phyloP scores from a whole-genome alignment of 306 rosid genomes.

The Geum urbanum region DNA sequence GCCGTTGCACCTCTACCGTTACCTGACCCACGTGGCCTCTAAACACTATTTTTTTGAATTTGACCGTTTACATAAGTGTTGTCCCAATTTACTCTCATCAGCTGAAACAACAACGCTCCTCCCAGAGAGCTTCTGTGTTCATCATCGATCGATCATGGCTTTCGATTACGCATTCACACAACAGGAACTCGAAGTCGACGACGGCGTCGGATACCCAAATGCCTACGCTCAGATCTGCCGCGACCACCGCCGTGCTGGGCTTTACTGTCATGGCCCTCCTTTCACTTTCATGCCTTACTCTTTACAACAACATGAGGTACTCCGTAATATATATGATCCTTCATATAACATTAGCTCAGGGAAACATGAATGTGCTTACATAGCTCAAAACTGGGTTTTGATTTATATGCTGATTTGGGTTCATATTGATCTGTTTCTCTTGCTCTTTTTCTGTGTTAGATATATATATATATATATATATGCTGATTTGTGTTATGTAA shows the following conservation, averaged over 20 bases:
- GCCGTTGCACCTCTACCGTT: slow-evolving; percentile 46
- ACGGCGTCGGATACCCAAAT: slow-evolving; percentile 75
- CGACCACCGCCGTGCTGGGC: slow-evolving; percentile 35
- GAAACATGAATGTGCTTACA: neutral
- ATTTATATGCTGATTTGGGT: neutral
- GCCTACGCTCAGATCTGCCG: slow-evolving; percentile 69
- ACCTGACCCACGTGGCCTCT: slow-evolving; percentile 21
- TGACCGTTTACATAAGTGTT: slow-evolving; percentile 48
- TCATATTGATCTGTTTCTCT: too few species aligned
- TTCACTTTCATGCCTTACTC: slow-evolving; percentile 68
- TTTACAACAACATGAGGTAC: slow-evolving; percentile 70
- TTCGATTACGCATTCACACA: slow-evolving; percentile 45
- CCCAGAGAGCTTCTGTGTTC: too few species aligned
- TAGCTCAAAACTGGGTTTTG: slow-evolving; percentile 1
- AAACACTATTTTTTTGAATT: slow-evolving; percentile 26
- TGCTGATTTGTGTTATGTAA: neutral
- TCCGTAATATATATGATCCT: too few species aligned
- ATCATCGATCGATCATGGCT: slow-evolving; percentile 39
- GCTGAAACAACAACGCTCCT: slow-evolving; percentile 5
- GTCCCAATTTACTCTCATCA: slow-evolving; percentile 2
- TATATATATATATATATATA: too few species aligned
- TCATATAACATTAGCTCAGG: too few species aligned
- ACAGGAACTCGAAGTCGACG: slow-evolving; percentile 58
- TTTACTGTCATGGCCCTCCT: slow-evolving; percentile 74
- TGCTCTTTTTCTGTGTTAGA: too few species aligned